Base-by-base conservation (phyloP, 495 filamentous ascomycete genomes). In the Tetracladium setigerum region DNA sequence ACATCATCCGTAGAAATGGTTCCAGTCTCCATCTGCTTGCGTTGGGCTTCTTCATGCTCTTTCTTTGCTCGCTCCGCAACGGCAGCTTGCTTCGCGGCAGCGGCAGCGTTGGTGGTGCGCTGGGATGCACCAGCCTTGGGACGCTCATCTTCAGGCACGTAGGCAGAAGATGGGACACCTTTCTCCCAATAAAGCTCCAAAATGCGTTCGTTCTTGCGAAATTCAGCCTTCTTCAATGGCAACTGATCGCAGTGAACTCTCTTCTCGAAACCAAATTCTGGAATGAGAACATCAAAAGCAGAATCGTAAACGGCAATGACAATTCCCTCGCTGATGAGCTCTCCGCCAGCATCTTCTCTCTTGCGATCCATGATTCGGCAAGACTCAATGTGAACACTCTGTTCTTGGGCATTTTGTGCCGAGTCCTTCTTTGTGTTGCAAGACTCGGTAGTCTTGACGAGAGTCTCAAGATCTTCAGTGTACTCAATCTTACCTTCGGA, bases 401-500 rank as follows among this genome's bases (percentile, higher is more conserved):
- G 92, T 63, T 98, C 92, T 60, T 97, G 92, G 9, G 92, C 92
- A 57, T 87, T 90, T 67, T 94, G 91, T 0, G 94, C 91, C 4
- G 92, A 97, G 59, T 98, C 92, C 64, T 98, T 98, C 81, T 97
- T 98, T 59, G 84, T 95, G 67, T 97, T 98, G 76, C 89, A 95
- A 49, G 86, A 81, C 63, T 98, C 92, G 15, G 90, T 87, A 40
- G 85, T 95, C 78, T 98, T 98, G 56, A 76, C 81, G 24, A 98
- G 68, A 38, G 77, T 82, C 56, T 98, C 92, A 38, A 87, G 62
- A 56, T 98, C 92, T 48, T 98, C 92, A 7, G 69, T 79, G 64
- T 95, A 96, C 53, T 95, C 91, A 44, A 86, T 74, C 30, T 82
- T 70, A 33, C 86, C 86, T 39, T 87, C 79, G 5, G 89, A 94